These are phyloP conservation scores for Gymnopus androsaceus DNA, from an alignment of 1,284 basidiomycete species.

Conservation along the genomic window DNA sequence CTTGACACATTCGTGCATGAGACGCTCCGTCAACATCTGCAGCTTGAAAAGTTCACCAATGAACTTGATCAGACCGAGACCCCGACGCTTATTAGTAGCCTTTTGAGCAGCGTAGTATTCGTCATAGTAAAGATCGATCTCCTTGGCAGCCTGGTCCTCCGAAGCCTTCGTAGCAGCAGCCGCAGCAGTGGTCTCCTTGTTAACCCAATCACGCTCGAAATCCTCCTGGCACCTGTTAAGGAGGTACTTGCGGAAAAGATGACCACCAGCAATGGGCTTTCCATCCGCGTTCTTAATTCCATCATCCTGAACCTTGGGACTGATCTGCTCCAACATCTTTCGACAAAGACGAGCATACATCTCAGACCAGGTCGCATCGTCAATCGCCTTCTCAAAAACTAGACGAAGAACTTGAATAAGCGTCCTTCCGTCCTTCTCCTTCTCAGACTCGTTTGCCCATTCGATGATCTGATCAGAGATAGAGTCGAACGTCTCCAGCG, in stretches of 20 bases:
- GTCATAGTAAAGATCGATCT: conserved; percentile 83
- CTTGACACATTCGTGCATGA: conserved; percentile 97
- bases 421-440: conserved; percentile 91
- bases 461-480: conserved; percentile 91
- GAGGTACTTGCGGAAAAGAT: conserved; percentile 94
- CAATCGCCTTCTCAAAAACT: conserved; percentile 96
- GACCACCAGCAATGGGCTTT: conserved; percentile 85
- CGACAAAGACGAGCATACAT: conserved; percentile 96
- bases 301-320: conserved; percentile 85
- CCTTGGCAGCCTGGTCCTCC: conserved; percentile 63
- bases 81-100: conserved; percentile 95
- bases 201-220: conserved; percentile 88
- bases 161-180: conserved; percentile 59
- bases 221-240: conserved; percentile 93
- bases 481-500: conserved; percentile 95
- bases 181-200: conserved; percentile 65
- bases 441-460: conserved; percentile 95
- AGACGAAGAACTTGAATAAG: conserved; percentile 95
- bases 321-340: conserved; percentile 92
- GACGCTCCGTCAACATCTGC: conserved; percentile 90
- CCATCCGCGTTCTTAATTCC: conserved; percentile 77
- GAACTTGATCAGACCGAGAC: conserved; percentile 95
- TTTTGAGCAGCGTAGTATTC: conserved; percentile 98
- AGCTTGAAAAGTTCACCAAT: conserved; percentile 98
- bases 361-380: conserved; percentile 93